phyloP scores from a whole-genome alignment of 2,329 filamentous ascomycete genomes.

The Cladophialophora yegresii region DNA sequence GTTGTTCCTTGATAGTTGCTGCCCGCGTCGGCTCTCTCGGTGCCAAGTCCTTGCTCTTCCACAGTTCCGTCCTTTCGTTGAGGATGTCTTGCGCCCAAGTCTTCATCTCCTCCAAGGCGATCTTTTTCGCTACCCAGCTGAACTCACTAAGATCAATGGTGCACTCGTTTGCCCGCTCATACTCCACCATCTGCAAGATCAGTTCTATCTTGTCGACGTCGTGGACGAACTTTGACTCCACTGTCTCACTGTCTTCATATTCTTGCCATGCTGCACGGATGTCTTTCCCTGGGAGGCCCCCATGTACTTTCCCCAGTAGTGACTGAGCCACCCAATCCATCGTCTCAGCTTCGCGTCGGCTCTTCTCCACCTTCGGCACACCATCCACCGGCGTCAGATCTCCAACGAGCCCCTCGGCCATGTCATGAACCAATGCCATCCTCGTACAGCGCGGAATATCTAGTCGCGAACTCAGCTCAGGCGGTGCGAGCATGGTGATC shows the following conservation, averaged over 20 bases:
- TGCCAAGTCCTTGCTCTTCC: conserved; percentile 54
- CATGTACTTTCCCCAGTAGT: conserved; percentile 73
- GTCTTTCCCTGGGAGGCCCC: conserved; percentile 68
- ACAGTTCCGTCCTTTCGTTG: conserved; percentile 72
- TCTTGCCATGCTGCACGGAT: conserved; percentile 87
- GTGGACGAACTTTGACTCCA: conserved; percentile 87
- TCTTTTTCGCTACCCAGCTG: conserved; percentile 70
- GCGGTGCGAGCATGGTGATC: conserved; percentile 87
- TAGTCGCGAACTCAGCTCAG: conserved; percentile 68
- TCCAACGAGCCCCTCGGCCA: conserved; percentile 92
- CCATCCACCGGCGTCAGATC: conserved; percentile 94
- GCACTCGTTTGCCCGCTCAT: conserved; percentile 72
- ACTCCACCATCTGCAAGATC: conserved; percentile 92
- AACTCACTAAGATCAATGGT: conserved; percentile 83
- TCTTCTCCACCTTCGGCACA: conserved; percentile 84
- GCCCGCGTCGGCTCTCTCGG: conserved; percentile 29
- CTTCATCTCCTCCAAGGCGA: conserved; percentile 75
- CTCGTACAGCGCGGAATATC: conserved; percentile 83
- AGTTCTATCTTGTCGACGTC: conserved; percentile 98
- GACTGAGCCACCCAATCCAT: conserved; percentile 85
- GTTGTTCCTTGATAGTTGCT: conserved; percentile 33
- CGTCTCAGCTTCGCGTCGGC: conserved; percentile 76
- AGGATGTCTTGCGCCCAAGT: conserved; percentile 77
- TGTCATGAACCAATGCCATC: conserved; percentile 96
- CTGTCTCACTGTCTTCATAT: conserved; percentile 84